Conservation (phyloP, 768 basidiomycete genomes). For the Suillus ampliporus region DNA sequence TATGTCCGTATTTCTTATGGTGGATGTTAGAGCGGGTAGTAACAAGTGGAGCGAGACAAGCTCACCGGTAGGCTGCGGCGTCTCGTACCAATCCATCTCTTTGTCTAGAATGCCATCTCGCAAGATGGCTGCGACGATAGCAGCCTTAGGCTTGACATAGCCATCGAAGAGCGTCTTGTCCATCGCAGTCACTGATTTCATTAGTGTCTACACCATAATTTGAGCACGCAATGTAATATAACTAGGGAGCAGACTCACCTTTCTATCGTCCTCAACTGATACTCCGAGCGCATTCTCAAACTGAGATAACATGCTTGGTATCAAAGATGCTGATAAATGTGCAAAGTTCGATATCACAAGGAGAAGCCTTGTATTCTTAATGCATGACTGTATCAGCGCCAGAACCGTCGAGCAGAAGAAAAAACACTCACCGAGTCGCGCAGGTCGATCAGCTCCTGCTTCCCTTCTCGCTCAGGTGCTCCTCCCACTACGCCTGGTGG, state of each 20-base stretch:
- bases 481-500: conserved; percentile 49
- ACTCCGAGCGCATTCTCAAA: conserved; percentile 79
- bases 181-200: conserved; percentile 79
- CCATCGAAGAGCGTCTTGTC: conserved; percentile 91
- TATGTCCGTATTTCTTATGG: conserved; percentile 88
- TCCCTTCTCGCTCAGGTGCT: conserved; percentile 42
- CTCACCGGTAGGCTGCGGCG: conserved; percentile 88
- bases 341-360: conserved; percentile 90
- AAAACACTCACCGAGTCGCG: conserved; percentile 58
- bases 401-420: neutral
- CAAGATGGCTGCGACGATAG: conserved; percentile 67
- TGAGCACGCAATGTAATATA: neutral
- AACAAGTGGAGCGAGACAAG: conserved; percentile 10
- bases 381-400: conserved; percentile 1
- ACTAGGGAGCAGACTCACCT: conserved; percentile 47
- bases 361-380: conserved; percentile 85
- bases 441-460: conserved; percentile 65
- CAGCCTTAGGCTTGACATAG: conserved; percentile 83
- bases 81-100: conserved; percentile 93
- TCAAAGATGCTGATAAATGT: conserved; percentile 67
- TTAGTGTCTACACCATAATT: conserved; percentile 57
- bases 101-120: conserved; percentile 79
- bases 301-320: conserved; percentile 82
- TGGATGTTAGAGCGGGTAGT: conserved; percentile 16
- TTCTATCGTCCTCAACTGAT: conserved; percentile 73